Percentiles rank a stretch among this genome's conserved stretches.
Conservation (phyloP, 2,329 filamentous ascomycete genomes). For the Arthrobotrys sinensis region DNA sequence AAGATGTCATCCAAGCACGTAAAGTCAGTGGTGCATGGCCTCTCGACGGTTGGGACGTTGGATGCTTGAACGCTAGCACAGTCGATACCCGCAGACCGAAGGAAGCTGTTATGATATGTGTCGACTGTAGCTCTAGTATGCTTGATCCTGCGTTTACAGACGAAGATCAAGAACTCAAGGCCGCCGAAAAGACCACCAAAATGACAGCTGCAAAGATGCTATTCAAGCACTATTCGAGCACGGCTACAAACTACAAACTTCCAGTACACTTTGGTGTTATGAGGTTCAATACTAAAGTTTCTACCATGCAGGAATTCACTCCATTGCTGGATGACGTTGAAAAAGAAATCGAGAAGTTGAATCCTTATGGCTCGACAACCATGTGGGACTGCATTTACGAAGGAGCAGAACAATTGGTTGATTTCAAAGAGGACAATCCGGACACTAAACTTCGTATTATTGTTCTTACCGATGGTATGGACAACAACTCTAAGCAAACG, state of each 20-base stretch:
- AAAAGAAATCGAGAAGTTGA: slow-evolving; percentile 47
- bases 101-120: slow-evolving; percentile 60
- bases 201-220: slow-evolving; percentile 56
- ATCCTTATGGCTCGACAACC: slow-evolving; percentile 39
- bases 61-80: slow-evolving; percentile 55
- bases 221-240: slow-evolving; percentile 51
- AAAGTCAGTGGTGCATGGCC: slow-evolving; percentile 56
- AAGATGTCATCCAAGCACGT: slow-evolving; percentile 51
- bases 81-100: slow-evolving; percentile 58
- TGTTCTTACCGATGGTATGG: slow-evolving; percentile 58
- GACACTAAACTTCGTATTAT: slow-evolving; percentile 58
- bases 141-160: slow-evolving; percentile 41
- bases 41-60: slow-evolving; percentile 58
- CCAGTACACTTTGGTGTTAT: slow-evolving; percentile 59
- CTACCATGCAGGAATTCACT: slow-evolving; percentile 50
- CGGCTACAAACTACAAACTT: slow-evolving; percentile 53
- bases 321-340: slow-evolving; percentile 47
- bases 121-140: slow-evolving; percentile 60
- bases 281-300: slow-evolving; percentile 41
- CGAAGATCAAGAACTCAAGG: slow-evolving; percentile 44
- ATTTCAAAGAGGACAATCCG: slow-evolving; percentile 55
- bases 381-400: slow-evolving; percentile 60
- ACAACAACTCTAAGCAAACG: slow-evolving; percentile 51
- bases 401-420: slow-evolving; percentile 52
- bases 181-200: slow-evolving; percentile 25